Conservation (phyloP, 768 basidiomycete genomes). For the Tulasnella sp. region DNA sequence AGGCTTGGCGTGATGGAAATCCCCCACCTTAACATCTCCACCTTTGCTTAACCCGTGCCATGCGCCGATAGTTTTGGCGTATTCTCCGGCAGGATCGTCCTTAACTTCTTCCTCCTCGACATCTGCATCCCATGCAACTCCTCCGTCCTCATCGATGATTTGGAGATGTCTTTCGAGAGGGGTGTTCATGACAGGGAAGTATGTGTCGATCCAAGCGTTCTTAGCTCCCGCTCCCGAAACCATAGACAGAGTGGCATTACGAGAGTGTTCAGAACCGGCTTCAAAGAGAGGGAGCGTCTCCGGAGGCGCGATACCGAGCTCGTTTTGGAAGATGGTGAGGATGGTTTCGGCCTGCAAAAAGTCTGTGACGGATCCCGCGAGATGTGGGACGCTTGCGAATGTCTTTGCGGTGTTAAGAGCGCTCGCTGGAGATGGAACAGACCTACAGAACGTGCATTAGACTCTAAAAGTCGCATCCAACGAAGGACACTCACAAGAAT, state of each 20-base stretch:
- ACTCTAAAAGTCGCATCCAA: neutral
- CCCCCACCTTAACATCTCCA: slow-evolving; percentile 50
- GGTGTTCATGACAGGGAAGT: slow-evolving; percentile 82
- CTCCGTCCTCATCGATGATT: slow-evolving; percentile 48
- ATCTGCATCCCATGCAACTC: slow-evolving; percentile 54
- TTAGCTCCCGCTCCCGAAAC: slow-evolving; percentile 32
- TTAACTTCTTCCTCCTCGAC: slow-evolving; percentile 65
- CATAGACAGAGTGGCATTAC: slow-evolving; percentile 51
- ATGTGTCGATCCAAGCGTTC: slow-evolving; percentile 73
- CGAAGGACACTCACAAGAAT: slow-evolving; percentile 32
- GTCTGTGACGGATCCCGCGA: slow-evolving; percentile 57
- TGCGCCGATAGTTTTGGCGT: slow-evolving; percentile 56
- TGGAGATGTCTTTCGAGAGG: slow-evolving; percentile 58
- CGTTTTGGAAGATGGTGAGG: slow-evolving; percentile 54
- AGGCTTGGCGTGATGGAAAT: neutral
- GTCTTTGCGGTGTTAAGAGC: slow-evolving; percentile 46
- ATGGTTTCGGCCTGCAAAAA: slow-evolving; percentile 53
- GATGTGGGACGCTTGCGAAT: slow-evolving; percentile 60
- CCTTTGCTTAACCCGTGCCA: slow-evolving; percentile 79
- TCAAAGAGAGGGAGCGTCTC: slow-evolving; percentile 47
- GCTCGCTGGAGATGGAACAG: slow-evolving; percentile 46
- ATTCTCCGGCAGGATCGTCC: slow-evolving; percentile 58
- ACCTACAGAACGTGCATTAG: slow-evolving; percentile 30
- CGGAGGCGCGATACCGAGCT: slow-evolving; percentile 37
- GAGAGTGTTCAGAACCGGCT: slow-evolving; percentile 59